Evolutionary conservation across 352 stramenopile genomes (phyloP).

Genomic region (Globisporangium heterothallicum): DNA sequence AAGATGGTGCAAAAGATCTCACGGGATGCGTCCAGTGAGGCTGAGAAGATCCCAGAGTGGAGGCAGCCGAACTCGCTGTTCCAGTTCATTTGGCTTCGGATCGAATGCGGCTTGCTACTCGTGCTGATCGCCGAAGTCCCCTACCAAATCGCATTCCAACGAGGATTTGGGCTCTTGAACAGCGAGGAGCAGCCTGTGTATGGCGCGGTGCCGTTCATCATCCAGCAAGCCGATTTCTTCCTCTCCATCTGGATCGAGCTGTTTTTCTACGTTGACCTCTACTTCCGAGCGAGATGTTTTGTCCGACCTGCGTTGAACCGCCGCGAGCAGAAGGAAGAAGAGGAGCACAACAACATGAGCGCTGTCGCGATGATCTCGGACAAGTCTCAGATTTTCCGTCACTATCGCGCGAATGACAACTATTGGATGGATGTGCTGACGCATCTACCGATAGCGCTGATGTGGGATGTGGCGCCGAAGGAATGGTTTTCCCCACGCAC

Average conservation of each 20-base stretch:
- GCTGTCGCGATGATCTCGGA: conserved; percentile 11
- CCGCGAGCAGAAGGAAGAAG: conserved; percentile 9
- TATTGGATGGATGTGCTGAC: conserved; percentile 27
- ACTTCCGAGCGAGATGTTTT: conserved; percentile 40
- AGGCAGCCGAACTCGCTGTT: conserved; percentile 26
- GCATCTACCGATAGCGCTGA: conserved; percentile 33
- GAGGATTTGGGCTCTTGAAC: conserved; percentile 40
- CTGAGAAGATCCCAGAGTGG: conserved; percentile 16
- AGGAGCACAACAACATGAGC: conserved; percentile 14
- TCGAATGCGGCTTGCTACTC: conserved; percentile 27
- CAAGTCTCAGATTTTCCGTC: conserved; percentile 20
- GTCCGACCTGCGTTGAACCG: conserved; percentile 19
- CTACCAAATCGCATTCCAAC: conserved; percentile 41
- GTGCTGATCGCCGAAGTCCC: conserved; percentile 36
- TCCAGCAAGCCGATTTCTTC: conserved; percentile 36
- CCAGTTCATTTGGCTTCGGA: conserved; percentile 20
- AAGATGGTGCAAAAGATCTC: conserved; percentile 20
- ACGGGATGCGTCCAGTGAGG: background rate
- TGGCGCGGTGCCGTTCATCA: conserved; percentile 25
- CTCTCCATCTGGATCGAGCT: conserved; percentile 33
- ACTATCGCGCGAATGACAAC: conserved; percentile 40
- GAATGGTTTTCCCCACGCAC: conserved; percentile 17
- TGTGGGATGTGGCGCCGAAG: conserved; percentile 61
- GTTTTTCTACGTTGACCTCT: conserved; percentile 56
- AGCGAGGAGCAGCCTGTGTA: conserved; percentile 5